These are phyloP conservation scores for Pleurotus tuber-regium DNA, from an alignment of 768 basidiomycete species.

Conservation along the genomic window DNA sequence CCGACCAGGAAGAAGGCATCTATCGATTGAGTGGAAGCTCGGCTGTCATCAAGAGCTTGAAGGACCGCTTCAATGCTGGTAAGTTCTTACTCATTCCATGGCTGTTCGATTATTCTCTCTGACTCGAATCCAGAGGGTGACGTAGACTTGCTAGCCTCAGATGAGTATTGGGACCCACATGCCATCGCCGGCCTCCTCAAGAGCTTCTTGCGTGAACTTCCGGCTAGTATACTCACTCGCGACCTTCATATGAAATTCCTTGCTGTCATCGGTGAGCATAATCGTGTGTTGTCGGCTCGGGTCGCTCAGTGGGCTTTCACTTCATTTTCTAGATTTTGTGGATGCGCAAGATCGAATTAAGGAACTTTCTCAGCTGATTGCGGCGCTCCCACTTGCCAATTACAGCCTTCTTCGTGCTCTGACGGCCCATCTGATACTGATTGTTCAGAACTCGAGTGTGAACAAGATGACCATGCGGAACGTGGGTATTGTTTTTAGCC, in stretches of 20 bases:
- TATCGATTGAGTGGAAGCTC: constrained; percentile 95
- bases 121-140: constrained; percentile 76
- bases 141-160: constrained; percentile 79
- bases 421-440: constrained; percentile 90
- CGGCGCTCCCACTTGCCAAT: constrained; percentile 85
- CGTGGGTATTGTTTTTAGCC: constrained; percentile 97
- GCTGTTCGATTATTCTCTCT: constrained; percentile 10
- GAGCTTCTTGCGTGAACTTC: constrained; percentile 89
- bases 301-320: constrained; percentile 14
- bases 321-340: constrained; percentile 65
- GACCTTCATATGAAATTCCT: constrained; percentile 91
- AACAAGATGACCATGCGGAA: constrained; percentile 99
- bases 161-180: constrained; percentile 97
- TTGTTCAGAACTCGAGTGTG: constrained; percentile 83
- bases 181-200: constrained; percentile 96
- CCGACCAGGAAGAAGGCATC: constrained; percentile 96
- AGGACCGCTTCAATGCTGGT: constrained; percentile 92
- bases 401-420: constrained; percentile 93
- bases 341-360: constrained; percentile 84
- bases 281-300: constrained; percentile 3
- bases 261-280: constrained; percentile 80
- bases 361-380: constrained; percentile 85
- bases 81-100: constrained; percentile 24
- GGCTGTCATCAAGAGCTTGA: constrained; percentile 90
- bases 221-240: constrained; percentile 87